Conservation (phyloP, 1,139 yeast genomes). For the Barnettozyma hawaiiensis region DNA sequence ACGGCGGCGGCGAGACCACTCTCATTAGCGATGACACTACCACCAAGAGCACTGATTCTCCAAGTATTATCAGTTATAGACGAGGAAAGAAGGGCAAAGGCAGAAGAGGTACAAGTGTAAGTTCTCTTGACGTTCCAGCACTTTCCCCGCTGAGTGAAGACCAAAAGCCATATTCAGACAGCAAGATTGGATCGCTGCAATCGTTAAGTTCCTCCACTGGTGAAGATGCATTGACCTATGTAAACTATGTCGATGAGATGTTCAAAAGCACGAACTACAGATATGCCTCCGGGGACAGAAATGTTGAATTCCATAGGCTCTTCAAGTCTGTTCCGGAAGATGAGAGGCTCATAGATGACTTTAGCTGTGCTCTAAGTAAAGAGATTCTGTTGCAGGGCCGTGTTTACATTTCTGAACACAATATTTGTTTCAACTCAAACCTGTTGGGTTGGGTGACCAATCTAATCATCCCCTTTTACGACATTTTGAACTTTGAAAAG, state of each 20-base stretch:
- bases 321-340: conserved; percentile 65
- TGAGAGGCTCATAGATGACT: conserved; percentile 77
- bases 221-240: conserved; percentile 27
- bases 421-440: conserved; percentile 87
- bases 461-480: conserved; percentile 64
- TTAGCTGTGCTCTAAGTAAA: conserved; percentile 81
- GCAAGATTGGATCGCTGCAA: neutral
- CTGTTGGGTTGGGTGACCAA: conserved; percentile 90
- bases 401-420: conserved; percentile 72
- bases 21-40: neutral
- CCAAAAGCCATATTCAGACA: conserved; percentile 21
- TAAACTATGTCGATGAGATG: conserved; percentile 36
- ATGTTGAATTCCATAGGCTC: conserved; percentile 71
- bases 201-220: neutral
- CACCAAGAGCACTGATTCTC: conserved; percentile 14
- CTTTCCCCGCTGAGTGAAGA: conserved; percentile 26
- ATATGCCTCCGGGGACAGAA: conserved; percentile 64
- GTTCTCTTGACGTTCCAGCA: conserved; percentile 18
- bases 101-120: conserved; percentile 21
- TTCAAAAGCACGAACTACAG: conserved; percentile 37
- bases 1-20: neutral
- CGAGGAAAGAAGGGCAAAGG: conserved; percentile 17
- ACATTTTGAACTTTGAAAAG: conserved; percentile 70
- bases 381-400: conserved; percentile 93
- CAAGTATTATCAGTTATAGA: conserved; percentile 27